These are phyloP conservation scores for Nakataea oryzae DNA, from an alignment of 2,329 filamentous ascomycete genomes.

Conservation along the genomic window DNA sequence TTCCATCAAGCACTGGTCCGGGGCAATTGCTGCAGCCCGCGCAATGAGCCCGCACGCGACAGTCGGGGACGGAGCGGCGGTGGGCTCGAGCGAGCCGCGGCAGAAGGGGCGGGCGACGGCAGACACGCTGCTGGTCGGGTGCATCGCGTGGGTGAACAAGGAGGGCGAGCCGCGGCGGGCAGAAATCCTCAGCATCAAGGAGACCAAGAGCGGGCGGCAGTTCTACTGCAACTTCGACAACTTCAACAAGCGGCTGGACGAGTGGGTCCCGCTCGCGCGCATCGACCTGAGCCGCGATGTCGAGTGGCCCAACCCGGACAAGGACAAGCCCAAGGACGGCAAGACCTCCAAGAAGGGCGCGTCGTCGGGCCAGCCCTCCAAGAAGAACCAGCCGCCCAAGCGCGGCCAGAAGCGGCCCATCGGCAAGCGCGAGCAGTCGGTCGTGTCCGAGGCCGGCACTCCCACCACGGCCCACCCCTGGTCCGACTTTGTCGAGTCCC, in stretches of 20 bases:
- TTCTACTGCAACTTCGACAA: slow-evolving; percentile 98
- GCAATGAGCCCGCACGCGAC: slow-evolving; percentile 44
- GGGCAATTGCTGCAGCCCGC: slow-evolving; percentile 19
- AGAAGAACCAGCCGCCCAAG: slow-evolving; percentile 44
- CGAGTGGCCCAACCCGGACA: slow-evolving; percentile 91
- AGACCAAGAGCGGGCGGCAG: slow-evolving; percentile 75
- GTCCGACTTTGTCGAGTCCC: slow-evolving; percentile 40
- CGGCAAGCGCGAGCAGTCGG: slow-evolving; percentile 44
- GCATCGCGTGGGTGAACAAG: slow-evolving; percentile 51
- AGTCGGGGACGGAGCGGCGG: slow-evolving; percentile 36
- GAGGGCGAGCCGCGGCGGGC: slow-evolving; percentile 83
- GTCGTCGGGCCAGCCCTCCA: slow-evolving; percentile 37
- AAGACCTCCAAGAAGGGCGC: slow-evolving; percentile 64
- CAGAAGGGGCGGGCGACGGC: slow-evolving; percentile 77
- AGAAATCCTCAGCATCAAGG: slow-evolving; percentile 90
- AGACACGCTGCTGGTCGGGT: slow-evolving; percentile 61
- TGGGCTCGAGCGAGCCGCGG: slow-evolving; percentile 45
- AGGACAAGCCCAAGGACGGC: slow-evolving; percentile 62
- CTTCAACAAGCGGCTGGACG: slow-evolving; percentile 79
- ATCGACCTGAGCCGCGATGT: slow-evolving; percentile 86
- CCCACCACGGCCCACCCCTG: slow-evolving; percentile 31
- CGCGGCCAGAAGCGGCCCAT: slow-evolving; percentile 35
- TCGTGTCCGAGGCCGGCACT: slow-evolving; percentile 32
- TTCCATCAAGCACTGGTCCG: neutral
- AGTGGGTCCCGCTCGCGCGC: slow-evolving; percentile 77